Base-by-base conservation (phyloP, 805 yeast species). In the Kluyveromyces aestuarii region DNA sequence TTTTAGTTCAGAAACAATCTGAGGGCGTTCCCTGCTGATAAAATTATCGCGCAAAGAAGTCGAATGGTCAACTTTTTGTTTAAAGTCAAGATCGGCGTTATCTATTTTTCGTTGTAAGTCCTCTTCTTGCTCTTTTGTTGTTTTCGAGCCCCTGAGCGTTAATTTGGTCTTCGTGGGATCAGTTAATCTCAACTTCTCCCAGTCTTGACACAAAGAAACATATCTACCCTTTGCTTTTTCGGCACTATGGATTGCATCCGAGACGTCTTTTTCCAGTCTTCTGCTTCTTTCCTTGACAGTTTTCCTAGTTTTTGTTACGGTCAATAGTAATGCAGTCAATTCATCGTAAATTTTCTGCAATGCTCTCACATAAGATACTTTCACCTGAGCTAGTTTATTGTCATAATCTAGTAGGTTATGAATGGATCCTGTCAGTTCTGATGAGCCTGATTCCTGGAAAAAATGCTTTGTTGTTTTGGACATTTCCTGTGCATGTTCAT, bases 81-180 rank as follows among this genome's bases (percentile, higher is more conserved):
- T 81, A 69, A 88, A 93, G 53, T 93, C 99, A 47, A 78, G 75
- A 65, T 93, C 97, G 0, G 97, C 95, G 48, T 72, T 68, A 55
- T 84, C 87, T 43, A 93, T 87, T 61, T 91, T 90, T 48, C 82
- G 71, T 52, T 77, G 80, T 17, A 91, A 71, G 45, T 90, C 96
- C 61, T 91, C 98, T 62, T 93, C 98, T 68, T 91, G 97, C 44
- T 76, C 79, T 46, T 82, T 84, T 1, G 85, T 80, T 0, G 89
- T 81, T 55, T 83, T 84, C 39, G 87, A 78, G 51, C 85, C 84
- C 61, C 87, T 87, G 62, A 93, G 75, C 2, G 91, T 80, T 46
- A 90, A 81, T 53, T 85, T 84, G 57, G 87, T 87, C 65, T 85
- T 87, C 49, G 84, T 75, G 18, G 95, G 96, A 62, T 91, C 97